These are phyloP conservation scores for Tricholoma sp. DNA, from an alignment of 768 basidiomycete genomes.

Conservation along the genomic window DNA sequence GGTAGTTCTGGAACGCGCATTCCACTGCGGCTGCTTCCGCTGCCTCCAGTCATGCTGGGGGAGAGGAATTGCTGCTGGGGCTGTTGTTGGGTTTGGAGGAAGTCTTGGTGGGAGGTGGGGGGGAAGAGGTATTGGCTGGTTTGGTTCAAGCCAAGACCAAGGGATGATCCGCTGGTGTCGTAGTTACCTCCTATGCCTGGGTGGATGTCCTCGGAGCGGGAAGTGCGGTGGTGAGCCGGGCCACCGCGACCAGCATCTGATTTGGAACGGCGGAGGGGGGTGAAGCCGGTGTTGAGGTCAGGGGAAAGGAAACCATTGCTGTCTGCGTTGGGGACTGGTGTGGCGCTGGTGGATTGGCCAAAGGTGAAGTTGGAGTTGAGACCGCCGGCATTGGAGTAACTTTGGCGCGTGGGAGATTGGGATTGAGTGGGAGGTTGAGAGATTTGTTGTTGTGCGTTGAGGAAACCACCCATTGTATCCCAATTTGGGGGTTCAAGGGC, in stretches of 20 bases:
- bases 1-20: conserved; percentile 8
- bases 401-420: not conserved
- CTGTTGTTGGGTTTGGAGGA: conserved; percentile 20
- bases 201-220: conserved; percentile 45
- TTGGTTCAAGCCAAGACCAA: not conserved
- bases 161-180: not conserved
- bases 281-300: conserved; percentile 13
- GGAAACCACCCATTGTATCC: conserved; percentile 29
- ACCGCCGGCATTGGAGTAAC: not conserved
- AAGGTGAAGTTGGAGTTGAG: conserved; percentile 28
- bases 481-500: conserved; percentile 51
- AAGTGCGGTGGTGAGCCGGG: conserved; percentile 19
- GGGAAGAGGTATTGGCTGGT: conserved; percentile 11
- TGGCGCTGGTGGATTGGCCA: conserved; percentile 9
- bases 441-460: conserved; percentile 22
- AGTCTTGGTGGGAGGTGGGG: conserved; percentile 16
- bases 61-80: conserved; percentile 12
- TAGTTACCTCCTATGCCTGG: not conserved
- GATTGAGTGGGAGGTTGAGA: conserved; percentile 10
- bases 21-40: not conserved
- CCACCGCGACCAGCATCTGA: conserved; percentile 17
- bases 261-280: conserved; percentile 21
- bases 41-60: conserved; percentile 8
- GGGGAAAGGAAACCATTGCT: conserved; percentile 21
- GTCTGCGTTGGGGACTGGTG: conserved; percentile 2